These are phyloP conservation scores for Aspergillus sp. DNA, from an alignment of 2,329 filamentous ascomycete genomes.

Conservation along the genomic window DNA sequence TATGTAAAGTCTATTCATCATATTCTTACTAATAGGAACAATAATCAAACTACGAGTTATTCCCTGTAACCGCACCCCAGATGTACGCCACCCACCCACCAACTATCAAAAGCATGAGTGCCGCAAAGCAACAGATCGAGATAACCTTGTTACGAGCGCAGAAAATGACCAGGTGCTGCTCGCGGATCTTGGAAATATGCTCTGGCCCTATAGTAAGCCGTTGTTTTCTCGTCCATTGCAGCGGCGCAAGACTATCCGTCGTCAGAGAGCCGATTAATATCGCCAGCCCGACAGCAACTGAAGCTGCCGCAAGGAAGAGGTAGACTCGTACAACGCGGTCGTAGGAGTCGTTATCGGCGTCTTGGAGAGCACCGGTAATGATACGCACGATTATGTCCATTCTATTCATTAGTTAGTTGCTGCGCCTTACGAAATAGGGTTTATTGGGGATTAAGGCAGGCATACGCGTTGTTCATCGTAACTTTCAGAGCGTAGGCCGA, in stretches of 20 bases:
- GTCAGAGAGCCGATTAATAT: slow-evolving; percentile 43
- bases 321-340: slow-evolving; percentile 57
- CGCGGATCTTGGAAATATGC: slow-evolving; percentile 44
- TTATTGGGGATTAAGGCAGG: background rate
- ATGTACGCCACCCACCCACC: slow-evolving; percentile 56
- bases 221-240: slow-evolving; percentile 61
- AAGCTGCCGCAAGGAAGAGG: slow-evolving; percentile 52
- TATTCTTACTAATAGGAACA: no score
- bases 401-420: slow-evolving; percentile 25
- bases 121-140: slow-evolving; percentile 46
- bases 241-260: slow-evolving; percentile 45
- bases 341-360: slow-evolving; percentile 58
- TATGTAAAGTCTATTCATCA: no score
- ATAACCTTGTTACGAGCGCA: slow-evolving; percentile 42
- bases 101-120: slow-evolving; percentile 48
- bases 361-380: slow-evolving; percentile 59
- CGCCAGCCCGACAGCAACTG: slow-evolving; percentile 46
- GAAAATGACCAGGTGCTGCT: slow-evolving; percentile 40
- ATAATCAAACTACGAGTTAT: slow-evolving; percentile 32
- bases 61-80: slow-evolving; percentile 59
- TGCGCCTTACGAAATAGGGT: background rate
- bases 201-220: slow-evolving; percentile 47
- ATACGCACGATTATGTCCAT: slow-evolving; percentile 63
- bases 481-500: slow-evolving; percentile 62
- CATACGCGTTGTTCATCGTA: slow-evolving; percentile 58